Conservation (phyloP, 1,284 basidiomycete genomes). For the Trichosporon sp. region DNA sequence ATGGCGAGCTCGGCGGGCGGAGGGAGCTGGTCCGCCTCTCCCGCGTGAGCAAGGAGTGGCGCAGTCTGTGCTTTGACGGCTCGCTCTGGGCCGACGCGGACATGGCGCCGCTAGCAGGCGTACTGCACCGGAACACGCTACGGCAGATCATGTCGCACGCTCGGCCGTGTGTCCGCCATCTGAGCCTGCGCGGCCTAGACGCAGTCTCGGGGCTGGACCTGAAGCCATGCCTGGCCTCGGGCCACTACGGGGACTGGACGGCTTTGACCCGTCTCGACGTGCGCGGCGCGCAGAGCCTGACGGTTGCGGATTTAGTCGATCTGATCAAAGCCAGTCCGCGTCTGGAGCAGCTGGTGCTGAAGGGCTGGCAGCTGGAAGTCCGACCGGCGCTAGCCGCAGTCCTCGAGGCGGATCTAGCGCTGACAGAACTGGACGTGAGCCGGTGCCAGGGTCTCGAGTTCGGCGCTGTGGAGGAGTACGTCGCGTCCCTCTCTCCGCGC, state of each 20-base stretch:
- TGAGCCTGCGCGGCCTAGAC: slow-evolving; percentile 65
- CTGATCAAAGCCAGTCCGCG: slow-evolving; percentile 64
- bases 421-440: slow-evolving; percentile 65
- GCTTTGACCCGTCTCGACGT: slow-evolving; percentile 57
- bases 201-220: slow-evolving; percentile 50
- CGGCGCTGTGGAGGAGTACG: slow-evolving; percentile 51
- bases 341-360: slow-evolving; percentile 60
- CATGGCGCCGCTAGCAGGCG: slow-evolving; percentile 56
- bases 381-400: background rate
- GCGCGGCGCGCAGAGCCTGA: slow-evolving; percentile 64
- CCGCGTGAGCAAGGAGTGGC: slow-evolving; percentile 77
- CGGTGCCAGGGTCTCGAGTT: slow-evolving; percentile 67
- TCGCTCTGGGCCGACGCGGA: slow-evolving; percentile 71
- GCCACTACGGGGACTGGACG: slow-evolving; percentile 14
- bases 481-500: slow-evolving; percentile 35
- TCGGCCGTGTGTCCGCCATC: slow-evolving; percentile 60
- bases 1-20: slow-evolving; percentile 64
- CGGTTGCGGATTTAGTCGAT: slow-evolving; percentile 61
- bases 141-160: slow-evolving; percentile 36
- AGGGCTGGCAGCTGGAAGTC: slow-evolving; percentile 58
- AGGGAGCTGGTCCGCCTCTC: slow-evolving; percentile 72
- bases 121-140: slow-evolving; percentile 35
- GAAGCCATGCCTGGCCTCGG: background rate
- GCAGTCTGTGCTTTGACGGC: slow-evolving; percentile 71
- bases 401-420: slow-evolving; percentile 17